Evolutionary conservation across 495 filamentous ascomycete species (phyloP).

Genomic region (Trichoderma virens): DNA sequence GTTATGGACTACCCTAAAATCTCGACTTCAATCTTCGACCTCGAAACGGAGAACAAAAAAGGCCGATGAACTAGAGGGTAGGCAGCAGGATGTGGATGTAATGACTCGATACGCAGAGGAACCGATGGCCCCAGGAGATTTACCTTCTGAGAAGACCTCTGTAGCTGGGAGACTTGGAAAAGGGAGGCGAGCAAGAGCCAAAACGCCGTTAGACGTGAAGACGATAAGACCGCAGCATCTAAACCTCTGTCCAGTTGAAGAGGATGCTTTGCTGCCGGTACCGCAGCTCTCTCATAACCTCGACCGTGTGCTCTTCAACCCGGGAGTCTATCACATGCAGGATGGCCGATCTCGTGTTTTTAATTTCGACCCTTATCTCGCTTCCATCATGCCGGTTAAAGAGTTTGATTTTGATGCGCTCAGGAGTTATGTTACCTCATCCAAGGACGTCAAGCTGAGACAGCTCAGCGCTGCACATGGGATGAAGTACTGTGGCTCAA

Average conservation of each 20-base stretch:
- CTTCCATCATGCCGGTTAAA: slow-evolving; percentile 78
- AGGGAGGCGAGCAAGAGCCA: not conserved
- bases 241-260: not conserved
- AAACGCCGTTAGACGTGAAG: not conserved
- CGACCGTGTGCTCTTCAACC: slow-evolving; percentile 90
- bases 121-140: not conserved
- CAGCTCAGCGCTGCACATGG: slow-evolving; percentile 52
- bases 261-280: slow-evolving; percentile 48
- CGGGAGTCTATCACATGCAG: slow-evolving; percentile 84
- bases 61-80: not conserved
- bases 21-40: not conserved
- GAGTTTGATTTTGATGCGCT: slow-evolving; percentile 90
- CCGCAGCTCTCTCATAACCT: slow-evolving; percentile 70
- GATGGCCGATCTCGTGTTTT: slow-evolving; percentile 81
- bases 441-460: slow-evolving; percentile 63
- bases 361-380: slow-evolving; percentile 93
- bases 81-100: not conserved
- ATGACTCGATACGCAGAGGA: not conserved
- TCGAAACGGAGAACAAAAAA: not conserved
- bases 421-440: slow-evolving; percentile 81
- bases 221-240: not conserved
- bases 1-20: not conserved
- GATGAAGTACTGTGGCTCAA: slow-evolving; percentile 91
- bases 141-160: not conserved
- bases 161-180: not conserved